Evolutionary conservation across 78 protist species (phyloP).

Genomic region (Dictyostelium purpureum): DNA sequence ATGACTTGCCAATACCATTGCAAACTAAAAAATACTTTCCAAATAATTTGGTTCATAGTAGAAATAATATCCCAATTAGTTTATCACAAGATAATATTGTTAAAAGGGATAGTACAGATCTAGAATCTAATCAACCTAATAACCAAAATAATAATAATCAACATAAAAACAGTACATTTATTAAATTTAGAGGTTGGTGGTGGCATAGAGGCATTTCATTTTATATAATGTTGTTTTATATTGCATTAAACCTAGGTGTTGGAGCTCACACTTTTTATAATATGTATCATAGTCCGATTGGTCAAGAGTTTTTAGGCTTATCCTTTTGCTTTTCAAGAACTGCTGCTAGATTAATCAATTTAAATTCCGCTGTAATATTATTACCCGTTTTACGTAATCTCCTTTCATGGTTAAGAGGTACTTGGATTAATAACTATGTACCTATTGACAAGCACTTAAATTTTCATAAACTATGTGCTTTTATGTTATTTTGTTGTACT

Average conservation of each 20-base stretch:
- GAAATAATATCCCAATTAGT: slow-evolving; percentile 5
- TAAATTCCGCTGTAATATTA: slow-evolving; percentile 84
- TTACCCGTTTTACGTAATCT: slow-evolving; percentile 89
- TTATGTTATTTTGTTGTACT: slow-evolving; percentile 39
- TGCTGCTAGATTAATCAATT: slow-evolving; percentile 69
- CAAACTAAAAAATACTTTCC: not conserved
- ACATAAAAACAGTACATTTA: not conserved
- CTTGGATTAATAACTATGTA: slow-evolving; percentile 24
- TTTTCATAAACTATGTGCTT: slow-evolving; percentile 81
- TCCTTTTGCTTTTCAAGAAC: slow-evolving; percentile 57
- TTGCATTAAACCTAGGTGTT: slow-evolving; percentile 34
- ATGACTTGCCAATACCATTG: not conserved
- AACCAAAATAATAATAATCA: not conserved
- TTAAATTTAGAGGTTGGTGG: slow-evolving; percentile 61
- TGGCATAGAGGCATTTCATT: slow-evolving; percentile 25
- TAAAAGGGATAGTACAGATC: not conserved
- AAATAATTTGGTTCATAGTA: slow-evolving; percentile 9
- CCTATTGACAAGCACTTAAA: slow-evolving; percentile 89
- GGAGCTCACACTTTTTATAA: slow-evolving; percentile 21
- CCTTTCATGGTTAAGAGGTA: slow-evolving; percentile 47
- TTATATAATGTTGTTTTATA: slow-evolving; percentile 1
- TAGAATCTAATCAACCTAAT: not conserved
- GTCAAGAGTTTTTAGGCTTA: slow-evolving; percentile 4
- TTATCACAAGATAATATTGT: slow-evolving; percentile 7
- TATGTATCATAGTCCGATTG: not conserved